phyloP scores from a whole-genome alignment of 495 filamentous ascomycete genomes.

The Beverwykella pulmonaria region DNA sequence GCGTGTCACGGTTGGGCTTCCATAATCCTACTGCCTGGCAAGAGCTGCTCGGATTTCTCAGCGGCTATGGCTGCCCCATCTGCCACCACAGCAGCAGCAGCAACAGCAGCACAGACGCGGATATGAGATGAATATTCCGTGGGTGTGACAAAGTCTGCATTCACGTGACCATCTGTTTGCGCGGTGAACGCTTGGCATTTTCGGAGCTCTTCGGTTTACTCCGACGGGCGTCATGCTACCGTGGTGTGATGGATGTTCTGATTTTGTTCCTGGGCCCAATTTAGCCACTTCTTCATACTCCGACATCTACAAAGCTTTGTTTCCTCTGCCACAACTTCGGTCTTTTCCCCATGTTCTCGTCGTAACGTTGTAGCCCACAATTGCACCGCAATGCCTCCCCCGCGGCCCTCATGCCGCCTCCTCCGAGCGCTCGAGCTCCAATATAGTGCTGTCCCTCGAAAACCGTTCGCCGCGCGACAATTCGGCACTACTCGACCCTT shows the following conservation, averaged over 20 bases:
- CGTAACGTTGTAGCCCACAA: slow-evolving; percentile 5
- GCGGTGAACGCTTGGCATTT: not conserved
- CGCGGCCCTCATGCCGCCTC: slow-evolving; percentile 13
- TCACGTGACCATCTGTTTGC: not conserved
- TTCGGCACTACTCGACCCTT: slow-evolving; percentile 20
- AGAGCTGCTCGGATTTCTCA: no score
- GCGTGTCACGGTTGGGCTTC: no score
- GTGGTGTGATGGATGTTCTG: not conserved
- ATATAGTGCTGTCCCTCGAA: not conserved
- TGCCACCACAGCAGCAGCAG: no score
- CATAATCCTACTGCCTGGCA: no score
- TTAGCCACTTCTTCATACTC: not conserved
- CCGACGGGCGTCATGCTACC: not conserved
- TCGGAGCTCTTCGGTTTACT: not conserved
- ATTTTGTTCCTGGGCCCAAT: no score
- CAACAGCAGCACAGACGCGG: no score
- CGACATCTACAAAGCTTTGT: not conserved
- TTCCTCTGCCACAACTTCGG: not conserved
- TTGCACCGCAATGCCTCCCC: slow-evolving; percentile 25
- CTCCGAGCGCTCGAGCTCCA: slow-evolving; percentile 12
- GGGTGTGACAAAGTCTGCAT: not conserved
- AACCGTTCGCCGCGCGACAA: not conserved
- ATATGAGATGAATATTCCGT: no score
- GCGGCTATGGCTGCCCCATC: no score
- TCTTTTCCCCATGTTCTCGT: not conserved